Conservation (phyloP, 768 basidiomycete genomes). For the Boletus tylopilopsis region DNA sequence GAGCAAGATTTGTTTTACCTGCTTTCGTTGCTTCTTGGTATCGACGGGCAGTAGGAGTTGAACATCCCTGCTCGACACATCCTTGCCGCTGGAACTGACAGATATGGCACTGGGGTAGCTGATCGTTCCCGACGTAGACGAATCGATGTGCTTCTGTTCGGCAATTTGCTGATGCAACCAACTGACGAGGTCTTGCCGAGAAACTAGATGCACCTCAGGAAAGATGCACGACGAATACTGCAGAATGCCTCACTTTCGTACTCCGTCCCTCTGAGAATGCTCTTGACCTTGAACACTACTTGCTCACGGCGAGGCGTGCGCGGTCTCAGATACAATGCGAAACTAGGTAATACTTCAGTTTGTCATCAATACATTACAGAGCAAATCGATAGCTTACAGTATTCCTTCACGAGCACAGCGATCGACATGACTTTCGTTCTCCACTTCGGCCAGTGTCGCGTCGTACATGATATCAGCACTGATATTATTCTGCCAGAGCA, state of each 20-base stretch:
- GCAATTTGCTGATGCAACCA: conserved; percentile 77
- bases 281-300: conserved; percentile 77
- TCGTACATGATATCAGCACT: conserved; percentile 90
- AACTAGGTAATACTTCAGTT: conserved; percentile 47
- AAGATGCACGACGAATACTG: not conserved
- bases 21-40: conserved; percentile 70
- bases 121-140: conserved; percentile 56
- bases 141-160: conserved; percentile 75
- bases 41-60: conserved; percentile 68
- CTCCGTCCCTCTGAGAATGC: conserved; percentile 74
- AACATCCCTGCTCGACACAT: conserved; percentile 40
- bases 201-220: conserved; percentile 38
- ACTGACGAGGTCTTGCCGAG: conserved; percentile 65
- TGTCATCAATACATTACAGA: not conserved
- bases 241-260: conserved; percentile 51
- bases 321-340: conserved; percentile 51
- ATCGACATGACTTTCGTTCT: conserved; percentile 64
- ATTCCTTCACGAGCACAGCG: conserved; percentile 80
- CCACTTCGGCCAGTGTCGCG: conserved; percentile 55
- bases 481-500: conserved; percentile 78
- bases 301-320: conserved; percentile 56
- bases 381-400: conserved; percentile 45
- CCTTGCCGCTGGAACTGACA: conserved; percentile 32
- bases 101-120: conserved; percentile 39
- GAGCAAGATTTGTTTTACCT: conserved; percentile 62